These are phyloP conservation scores for Pisolithus marmoratus DNA, from an alignment of 768 basidiomycete species.

Conservation along the genomic window DNA sequence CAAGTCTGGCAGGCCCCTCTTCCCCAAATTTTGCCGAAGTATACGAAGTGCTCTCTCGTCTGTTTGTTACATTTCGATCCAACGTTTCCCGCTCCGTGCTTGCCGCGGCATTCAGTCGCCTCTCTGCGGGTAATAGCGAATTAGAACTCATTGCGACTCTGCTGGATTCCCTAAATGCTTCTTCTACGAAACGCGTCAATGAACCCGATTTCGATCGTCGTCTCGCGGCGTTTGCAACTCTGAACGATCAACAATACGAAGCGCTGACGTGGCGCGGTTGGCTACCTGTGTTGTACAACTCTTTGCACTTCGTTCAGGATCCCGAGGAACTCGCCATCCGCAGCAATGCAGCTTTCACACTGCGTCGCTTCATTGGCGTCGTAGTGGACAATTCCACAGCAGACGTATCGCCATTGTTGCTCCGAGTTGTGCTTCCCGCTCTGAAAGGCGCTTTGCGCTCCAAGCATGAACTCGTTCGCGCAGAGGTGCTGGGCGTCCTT, in stretches of 20 bases:
- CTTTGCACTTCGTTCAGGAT: constrained; percentile 84
- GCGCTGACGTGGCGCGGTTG: constrained; percentile 56
- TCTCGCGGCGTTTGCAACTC: constrained; percentile 60
- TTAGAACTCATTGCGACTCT: constrained; percentile 48
- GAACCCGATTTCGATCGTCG: constrained; percentile 93
- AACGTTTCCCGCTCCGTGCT: constrained; percentile 68
- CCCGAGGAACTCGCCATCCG: constrained; percentile 82
- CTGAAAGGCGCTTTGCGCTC: constrained; percentile 76
- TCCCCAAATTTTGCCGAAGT: constrained; percentile 44
- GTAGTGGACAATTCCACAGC: constrained; percentile 35
- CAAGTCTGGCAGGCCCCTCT: constrained; percentile 45
- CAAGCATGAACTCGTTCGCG: constrained; percentile 80
- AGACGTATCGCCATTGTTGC: constrained; percentile 51
- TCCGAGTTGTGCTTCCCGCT: constrained; percentile 65
- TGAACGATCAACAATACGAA: constrained; percentile 64
- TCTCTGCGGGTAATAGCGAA: constrained; percentile 36
- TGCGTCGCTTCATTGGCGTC: constrained; percentile 74
- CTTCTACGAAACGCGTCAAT: constrained; percentile 73
- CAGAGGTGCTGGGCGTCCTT: constrained; percentile 76
- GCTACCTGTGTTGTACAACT: constrained; percentile 79
- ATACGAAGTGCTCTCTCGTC: constrained; percentile 62
- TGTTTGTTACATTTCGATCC: constrained; percentile 74
- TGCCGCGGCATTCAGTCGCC: constrained; percentile 53
- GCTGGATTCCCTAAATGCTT: constrained; percentile 75
- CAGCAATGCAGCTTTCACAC: constrained; percentile 67